Evolutionary conservation across 2,329 filamentous ascomycete species (phyloP).

Genomic region (Neonectria sp.): DNA sequence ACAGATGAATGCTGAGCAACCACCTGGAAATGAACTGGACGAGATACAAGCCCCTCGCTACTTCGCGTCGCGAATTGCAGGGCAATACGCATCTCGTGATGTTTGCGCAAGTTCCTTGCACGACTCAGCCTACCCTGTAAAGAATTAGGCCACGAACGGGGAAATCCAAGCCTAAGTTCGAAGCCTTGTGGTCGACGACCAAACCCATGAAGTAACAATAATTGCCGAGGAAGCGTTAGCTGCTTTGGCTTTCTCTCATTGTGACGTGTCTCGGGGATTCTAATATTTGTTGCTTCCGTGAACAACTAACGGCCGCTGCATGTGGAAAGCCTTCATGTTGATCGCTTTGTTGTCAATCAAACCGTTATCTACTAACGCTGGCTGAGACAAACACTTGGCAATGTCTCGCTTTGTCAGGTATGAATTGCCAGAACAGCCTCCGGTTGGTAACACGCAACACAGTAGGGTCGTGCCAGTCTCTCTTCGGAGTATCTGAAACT

Average conservation of each 20-base stretch:
- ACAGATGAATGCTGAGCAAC: constrained; percentile 6
- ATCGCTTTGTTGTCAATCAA: background rate
- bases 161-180: background rate
- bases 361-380: background rate
- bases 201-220: background rate
- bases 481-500: background rate
- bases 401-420: background rate
- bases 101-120: background rate
- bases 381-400: constrained; percentile 1
- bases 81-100: background rate
- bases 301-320: constrained; percentile 1
- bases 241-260: background rate
- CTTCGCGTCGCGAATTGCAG: background rate
- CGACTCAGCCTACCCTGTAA: background rate
- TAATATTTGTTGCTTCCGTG: constrained; percentile 1
- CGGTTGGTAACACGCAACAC: background rate
- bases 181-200: background rate
- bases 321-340: background rate
- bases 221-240: background rate
- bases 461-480: background rate
- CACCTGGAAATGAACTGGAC: background rate
- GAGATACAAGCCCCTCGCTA: background rate
- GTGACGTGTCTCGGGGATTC: background rate
- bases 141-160: background rate
- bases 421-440: background rate